These are phyloP conservation scores for Fusarium torreyae DNA, from an alignment of 2,329 filamentous ascomycete genomes.

Conservation along the genomic window DNA sequence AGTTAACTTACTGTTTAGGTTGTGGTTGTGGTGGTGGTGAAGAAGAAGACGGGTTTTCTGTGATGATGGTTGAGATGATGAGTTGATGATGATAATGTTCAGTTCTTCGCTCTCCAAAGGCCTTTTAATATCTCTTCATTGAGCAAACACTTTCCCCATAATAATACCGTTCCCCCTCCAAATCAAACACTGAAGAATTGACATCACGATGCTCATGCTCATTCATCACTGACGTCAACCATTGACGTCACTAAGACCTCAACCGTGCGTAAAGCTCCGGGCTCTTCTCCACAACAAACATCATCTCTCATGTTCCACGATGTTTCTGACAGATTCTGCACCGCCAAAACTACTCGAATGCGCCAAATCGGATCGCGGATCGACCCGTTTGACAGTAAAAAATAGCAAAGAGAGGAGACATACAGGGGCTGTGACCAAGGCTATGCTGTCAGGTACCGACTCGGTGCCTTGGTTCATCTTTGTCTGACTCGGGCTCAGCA, in stretches of 20 bases:
- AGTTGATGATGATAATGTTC: conserved; percentile 6
- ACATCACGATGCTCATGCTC: conserved; percentile 28
- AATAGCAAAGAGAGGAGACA: conserved; percentile 9
- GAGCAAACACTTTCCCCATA: conserved; percentile 9
- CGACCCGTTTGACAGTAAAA: conserved; percentile 4
- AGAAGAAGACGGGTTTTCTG: conserved; percentile 5
- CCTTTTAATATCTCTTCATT: conserved; percentile 28
- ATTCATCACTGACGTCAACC: conserved; percentile 45
- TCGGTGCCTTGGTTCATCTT: conserved; percentile 21
- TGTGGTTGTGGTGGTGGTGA: conserved; percentile 10
- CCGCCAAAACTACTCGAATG: conserved; percentile 8
- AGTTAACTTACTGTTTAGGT: conserved; percentile 19
- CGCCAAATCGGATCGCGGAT: conserved; percentile 24
- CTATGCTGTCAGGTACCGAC: conserved; percentile 18
- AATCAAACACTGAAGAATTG: conserved; percentile 12
- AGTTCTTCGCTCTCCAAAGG: conserved; percentile 8
- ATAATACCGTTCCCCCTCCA: neutral
- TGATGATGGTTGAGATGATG: conserved; percentile 6
- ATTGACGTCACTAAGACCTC: conserved; percentile 45
- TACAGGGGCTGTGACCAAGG: conserved; percentile 25
- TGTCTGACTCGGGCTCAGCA: conserved; percentile 18
- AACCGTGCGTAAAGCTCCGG: conserved; percentile 39
- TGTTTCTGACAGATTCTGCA: conserved; percentile 32
- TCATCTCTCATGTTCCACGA: conserved; percentile 14
- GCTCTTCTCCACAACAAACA: conserved; percentile 35